Evolutionary conservation across 495 filamentous ascomycete genomes (phyloP).

Genomic region (Tuber brumale): DNA sequence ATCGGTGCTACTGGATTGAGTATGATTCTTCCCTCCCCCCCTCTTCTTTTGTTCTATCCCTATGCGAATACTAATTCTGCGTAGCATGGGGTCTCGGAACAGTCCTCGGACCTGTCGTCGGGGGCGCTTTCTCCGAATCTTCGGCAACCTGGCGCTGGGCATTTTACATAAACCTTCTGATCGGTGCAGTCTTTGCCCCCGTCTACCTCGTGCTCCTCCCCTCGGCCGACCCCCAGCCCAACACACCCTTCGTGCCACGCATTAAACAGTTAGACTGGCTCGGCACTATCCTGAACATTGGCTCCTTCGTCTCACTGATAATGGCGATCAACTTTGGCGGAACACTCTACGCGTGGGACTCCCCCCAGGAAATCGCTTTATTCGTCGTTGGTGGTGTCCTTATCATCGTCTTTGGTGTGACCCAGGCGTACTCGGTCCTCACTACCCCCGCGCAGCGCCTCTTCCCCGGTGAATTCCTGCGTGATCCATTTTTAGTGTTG

Average conservation of each 20-base stretch:
- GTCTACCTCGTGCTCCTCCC: constrained; percentile 55
- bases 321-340: constrained; percentile 56
- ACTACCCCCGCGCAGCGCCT: constrained; percentile 49
- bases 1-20: constrained; percentile 42
- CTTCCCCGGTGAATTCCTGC: constrained; percentile 53
- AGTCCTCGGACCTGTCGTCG: constrained; percentile 22
- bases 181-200: constrained; percentile 52
- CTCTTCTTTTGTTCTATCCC: background rate
- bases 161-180: constrained; percentile 65
- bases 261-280: constrained; percentile 47
- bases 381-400: constrained; percentile 52
- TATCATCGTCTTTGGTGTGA: constrained; percentile 47
- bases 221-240: constrained; percentile 46
- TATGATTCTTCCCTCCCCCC: background rate
- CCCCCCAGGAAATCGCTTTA: constrained; percentile 50
- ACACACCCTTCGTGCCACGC: constrained; percentile 42
- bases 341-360: constrained; percentile 50
- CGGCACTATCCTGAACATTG: constrained; percentile 47
- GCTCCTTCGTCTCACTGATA: constrained; percentile 45
- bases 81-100: constrained; percentile 26
- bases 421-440: constrained; percentile 51
- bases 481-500: constrained; percentile 45
- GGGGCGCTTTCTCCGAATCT: constrained; percentile 24
- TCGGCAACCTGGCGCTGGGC: constrained; percentile 42
- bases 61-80: background rate